A percentile compares a stretch with the other conserved stretches of the same genome.
These are phyloP conservation scores for Fomitopsis schrenkii DNA, from an alignment of 1,284 basidiomycete genomes.

Conservation along the genomic window DNA sequence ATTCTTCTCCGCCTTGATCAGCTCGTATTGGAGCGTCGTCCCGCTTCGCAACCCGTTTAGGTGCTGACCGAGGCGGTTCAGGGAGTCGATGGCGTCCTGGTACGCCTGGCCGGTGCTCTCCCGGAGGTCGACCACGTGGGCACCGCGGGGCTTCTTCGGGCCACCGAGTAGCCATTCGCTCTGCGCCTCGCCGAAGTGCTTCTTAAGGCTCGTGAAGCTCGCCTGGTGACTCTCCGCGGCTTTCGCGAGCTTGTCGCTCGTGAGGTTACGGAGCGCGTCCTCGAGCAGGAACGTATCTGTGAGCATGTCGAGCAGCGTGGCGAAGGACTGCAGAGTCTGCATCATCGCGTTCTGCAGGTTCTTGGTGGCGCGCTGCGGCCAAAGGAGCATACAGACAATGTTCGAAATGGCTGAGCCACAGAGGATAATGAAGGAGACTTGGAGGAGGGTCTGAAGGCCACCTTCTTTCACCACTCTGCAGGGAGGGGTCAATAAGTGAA, in stretches of 20 bases:
- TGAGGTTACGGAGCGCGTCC: constrained; percentile 51
- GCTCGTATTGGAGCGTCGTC: constrained; percentile 77
- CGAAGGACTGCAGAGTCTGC: constrained; percentile 83
- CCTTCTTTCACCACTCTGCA: constrained; percentile 87
- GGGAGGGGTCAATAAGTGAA: neutral
- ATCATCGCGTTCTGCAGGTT: constrained; percentile 84
- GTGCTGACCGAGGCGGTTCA: constrained; percentile 89
- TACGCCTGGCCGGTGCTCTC: constrained; percentile 58
- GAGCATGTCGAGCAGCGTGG: constrained; percentile 77
- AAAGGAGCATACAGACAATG: constrained; percentile 77
- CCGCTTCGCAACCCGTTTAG: constrained; percentile 83
- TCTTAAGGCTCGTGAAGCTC: constrained; percentile 85
- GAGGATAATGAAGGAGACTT: constrained; percentile 75
- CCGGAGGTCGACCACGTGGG: constrained; percentile 17
- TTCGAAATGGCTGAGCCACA: constrained; percentile 80
- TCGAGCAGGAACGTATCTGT: constrained; percentile 84
- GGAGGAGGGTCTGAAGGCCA: constrained; percentile 66
- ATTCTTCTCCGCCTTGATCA: constrained; percentile 65
- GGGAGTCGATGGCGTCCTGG: constrained; percentile 77
- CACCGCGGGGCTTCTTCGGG: constrained; percentile 29
- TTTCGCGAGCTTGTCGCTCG: constrained; percentile 60
- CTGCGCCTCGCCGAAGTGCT: constrained; percentile 78
- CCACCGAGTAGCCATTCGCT: constrained; percentile 67
- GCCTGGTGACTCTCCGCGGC: constrained; percentile 82
- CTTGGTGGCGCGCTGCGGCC: constrained; percentile 81